Base-by-base conservation (phyloP, 176 grass and related monocot species). In the Aegilops sharonensis region DNA sequence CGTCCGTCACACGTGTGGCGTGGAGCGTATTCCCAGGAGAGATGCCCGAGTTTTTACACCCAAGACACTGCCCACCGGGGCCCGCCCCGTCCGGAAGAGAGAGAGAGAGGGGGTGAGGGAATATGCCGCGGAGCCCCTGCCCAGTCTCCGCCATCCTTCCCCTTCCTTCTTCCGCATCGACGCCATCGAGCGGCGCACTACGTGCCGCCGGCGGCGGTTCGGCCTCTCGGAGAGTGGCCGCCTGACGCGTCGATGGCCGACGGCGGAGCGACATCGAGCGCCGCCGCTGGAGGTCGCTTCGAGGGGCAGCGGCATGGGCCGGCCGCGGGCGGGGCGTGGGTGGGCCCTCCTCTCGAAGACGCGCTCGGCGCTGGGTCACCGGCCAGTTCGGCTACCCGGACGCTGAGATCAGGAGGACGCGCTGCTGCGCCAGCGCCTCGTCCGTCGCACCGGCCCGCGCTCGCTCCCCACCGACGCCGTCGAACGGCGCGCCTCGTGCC, bases 311-410 rank as follows among this genome's bases (percentile, higher is more conserved):
- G 50, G 50, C 14, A 0, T 17, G 48, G 48, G 5, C 14, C 48
- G 48, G 50, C 50, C 45, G 43, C 43, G 45, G 45, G 45, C 12
- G 45, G 43, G 43, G 43, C 43, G 39, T 9, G 39, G 39, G 43
- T 47, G 42, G 9, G 43, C 43, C 43, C 36, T 48, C 12, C 45
- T 50, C 47, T 50, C 47, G 47, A 50, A 4, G 47, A 4, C 47
- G 47, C 47, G 4, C 47, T 50, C 13, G 47, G 47, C 13, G 47
- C 47, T 50, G 0, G 47, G 47, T 50, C 47, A 13, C 4, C 47
- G 47, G 47, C 13, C 47, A 50, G 13, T 14, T 14, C 47, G 1
- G 70, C 63, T 83, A 12, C 60, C 86, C 88, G 29, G 92, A 89
- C 5, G 83, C 85, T 23, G 79, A 89, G 48, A 56, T 18, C 14